These are phyloP conservation scores for Cyclanthera cordifolia DNA, from an alignment of 306 rosid genomes.

Conservation along the genomic window DNA sequence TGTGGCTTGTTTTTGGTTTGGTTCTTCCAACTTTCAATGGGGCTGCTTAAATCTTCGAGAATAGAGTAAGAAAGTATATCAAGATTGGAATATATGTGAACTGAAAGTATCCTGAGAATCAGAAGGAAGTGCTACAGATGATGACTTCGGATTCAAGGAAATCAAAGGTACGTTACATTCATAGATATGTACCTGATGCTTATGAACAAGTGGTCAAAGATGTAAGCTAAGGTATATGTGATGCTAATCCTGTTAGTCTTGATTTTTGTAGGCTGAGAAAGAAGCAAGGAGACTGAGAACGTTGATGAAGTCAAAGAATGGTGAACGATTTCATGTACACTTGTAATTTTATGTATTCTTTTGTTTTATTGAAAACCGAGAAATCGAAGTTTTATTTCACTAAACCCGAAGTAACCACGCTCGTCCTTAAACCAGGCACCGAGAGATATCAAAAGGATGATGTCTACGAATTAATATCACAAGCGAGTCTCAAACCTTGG, in stretches of 20 bases:
- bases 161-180: constrained; percentile 58
- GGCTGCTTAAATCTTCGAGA: constrained; percentile 73
- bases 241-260: background rate
- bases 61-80: constrained; percentile 51
- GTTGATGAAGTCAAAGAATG: background rate
- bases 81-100: constrained; percentile 33
- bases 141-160: constrained; percentile 71
- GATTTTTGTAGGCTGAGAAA: constrained; percentile 56
- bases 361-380: too few relatives aligned
- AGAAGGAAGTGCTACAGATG: constrained; percentile 64
- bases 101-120: constrained; percentile 36
- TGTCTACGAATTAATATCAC: too few relatives aligned
- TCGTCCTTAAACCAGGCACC: too few relatives aligned
- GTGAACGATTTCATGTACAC: background rate
- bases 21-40: constrained; percentile 86
- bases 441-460: too few relatives aligned
- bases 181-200: constrained; percentile 52
- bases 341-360: background rate
- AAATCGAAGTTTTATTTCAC: too few relatives aligned
- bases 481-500: too few relatives aligned
- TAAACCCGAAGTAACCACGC: too few relatives aligned
- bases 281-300: constrained; percentile 59
- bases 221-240: constrained; percentile 17
- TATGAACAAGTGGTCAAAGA: constrained; percentile 64
- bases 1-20: constrained; percentile 54